Base-by-base conservation (phyloP, 129 eudicot genomes). In the Chrysanthemum seticuspe region DNA sequence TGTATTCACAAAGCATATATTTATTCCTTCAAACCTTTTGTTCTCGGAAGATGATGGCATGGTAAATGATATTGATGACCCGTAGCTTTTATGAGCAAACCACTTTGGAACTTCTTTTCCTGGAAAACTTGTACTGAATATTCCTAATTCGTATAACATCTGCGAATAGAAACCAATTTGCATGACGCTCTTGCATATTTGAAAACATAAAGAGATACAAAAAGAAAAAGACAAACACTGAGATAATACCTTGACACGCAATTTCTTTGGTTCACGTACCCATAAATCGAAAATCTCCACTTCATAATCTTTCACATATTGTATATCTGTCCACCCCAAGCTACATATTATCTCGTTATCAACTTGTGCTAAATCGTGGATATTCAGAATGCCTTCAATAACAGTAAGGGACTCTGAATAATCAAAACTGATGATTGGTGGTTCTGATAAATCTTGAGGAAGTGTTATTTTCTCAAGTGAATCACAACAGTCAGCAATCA, bases 251-350 rank as follows among this genome's bases (percentile, higher is more conserved):
- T 54, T 13, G 25, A 54, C 16, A 0, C 3, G 64, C 15, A 70
- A 12, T 31, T 11, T 54, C 13, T 14, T 16, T 6, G 1, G n/a
- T n/a, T n/a, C n/a, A n/a, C n/a, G n/a, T n/a, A n/a, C n/a, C n/a
- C n/a, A n/a, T n/a, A n/a, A n/a, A n/a, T n/a, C n/a, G n/a, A n/a
- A n/a, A n/a, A n/a, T n/a, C n/a, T n/a, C n/a, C n/a, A n/a, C n/a
- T n/a, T n/a, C n/a, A n/a, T n/a, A n/a, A n/a, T n/a, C n/a, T n/a
- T n/a, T n/a, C n/a, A n/a, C n/a, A n/a, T n/a, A 0, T 4, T 48
- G 59, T n/a, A 16, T 23, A 9, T 25, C 14, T 10, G 6, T 49
- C 80, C 73, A 60, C 12, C 69, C 80, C 70, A 76, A 62, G 2
- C 27, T 3, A 52, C 36, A 7, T 48, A 59, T 12, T 11, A 60